These are phyloP conservation scores for Cyathus striatus DNA, from an alignment of 768 basidiomycete species.

Conservation along the genomic window DNA sequence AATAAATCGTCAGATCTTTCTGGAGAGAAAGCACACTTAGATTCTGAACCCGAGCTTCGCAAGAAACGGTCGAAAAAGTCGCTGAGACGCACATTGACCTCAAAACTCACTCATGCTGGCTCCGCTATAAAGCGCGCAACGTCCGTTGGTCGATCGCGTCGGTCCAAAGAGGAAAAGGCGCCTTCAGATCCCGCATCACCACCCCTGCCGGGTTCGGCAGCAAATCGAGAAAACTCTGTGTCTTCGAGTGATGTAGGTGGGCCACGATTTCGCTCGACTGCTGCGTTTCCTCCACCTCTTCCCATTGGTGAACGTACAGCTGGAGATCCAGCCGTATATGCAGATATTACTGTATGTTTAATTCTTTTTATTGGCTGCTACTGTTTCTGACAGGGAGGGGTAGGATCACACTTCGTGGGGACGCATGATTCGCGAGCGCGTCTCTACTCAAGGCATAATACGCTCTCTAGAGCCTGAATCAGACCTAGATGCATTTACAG, in stretches of 20 bases:
- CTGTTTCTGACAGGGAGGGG: background rate
- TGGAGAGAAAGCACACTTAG: no score
- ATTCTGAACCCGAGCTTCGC: background rate
- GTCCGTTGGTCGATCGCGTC: background rate
- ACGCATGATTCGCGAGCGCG: slow-evolving; percentile 88
- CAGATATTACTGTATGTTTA: slow-evolving; percentile 35
- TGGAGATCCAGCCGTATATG: slow-evolving; percentile 60
- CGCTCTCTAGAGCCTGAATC: slow-evolving; percentile 71
- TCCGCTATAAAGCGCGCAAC: slow-evolving; percentile 7
- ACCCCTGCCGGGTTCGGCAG: background rate
- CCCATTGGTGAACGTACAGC: slow-evolving; percentile 33
- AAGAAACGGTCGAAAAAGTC: no score
- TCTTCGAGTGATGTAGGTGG: slow-evolving; percentile 28
- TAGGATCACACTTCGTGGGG: slow-evolving; percentile 32
- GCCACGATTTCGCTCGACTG: slow-evolving; percentile 20
- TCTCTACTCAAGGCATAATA: slow-evolving; percentile 78
- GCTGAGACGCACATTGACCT: slow-evolving; percentile 16
- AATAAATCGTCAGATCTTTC: no score
- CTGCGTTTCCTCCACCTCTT: slow-evolving; percentile 7
- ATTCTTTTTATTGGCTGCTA: background rate
- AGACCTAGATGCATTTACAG: slow-evolving; percentile 59
- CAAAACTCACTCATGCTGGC: slow-evolving; percentile 9
- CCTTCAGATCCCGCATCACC: background rate
- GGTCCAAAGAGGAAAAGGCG: background rate
- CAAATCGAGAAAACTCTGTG: slow-evolving; percentile 4